phyloP scores from a whole-genome alignment of 2,329 filamentous ascomycete genomes.

The Cladophialophora carrionii region DNA sequence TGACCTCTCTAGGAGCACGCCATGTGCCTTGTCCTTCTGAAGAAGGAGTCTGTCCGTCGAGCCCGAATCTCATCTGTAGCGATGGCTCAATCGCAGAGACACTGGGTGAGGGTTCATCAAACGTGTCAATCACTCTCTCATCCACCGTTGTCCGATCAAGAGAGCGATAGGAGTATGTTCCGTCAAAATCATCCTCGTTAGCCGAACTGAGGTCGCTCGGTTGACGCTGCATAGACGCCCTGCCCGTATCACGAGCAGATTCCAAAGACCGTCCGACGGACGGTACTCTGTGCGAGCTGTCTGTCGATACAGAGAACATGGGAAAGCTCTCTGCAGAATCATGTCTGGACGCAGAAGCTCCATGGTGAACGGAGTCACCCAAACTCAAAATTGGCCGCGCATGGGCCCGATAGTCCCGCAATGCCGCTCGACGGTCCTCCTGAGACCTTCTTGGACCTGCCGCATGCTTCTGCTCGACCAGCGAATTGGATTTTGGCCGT shows the following conservation, averaged over 20 bases:
- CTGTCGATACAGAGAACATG: constrained; percentile 66
- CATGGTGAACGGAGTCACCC: constrained; percentile 46
- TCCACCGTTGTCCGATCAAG: constrained; percentile 2
- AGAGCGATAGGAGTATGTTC: constrained; percentile 17
- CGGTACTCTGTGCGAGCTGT: constrained; percentile 57
- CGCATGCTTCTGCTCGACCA: not conserved
- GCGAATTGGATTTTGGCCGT: not conserved
- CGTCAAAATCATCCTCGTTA: constrained; percentile 24
- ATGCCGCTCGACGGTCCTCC: constrained; percentile 49
- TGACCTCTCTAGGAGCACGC: constrained; percentile 1
- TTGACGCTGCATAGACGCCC: not conserved
- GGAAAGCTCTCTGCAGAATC: constrained; percentile 65
- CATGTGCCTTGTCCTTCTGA: not conserved
- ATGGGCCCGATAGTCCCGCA: constrained; percentile 54
- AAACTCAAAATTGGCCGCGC: constrained; percentile 56
- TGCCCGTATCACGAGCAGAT: constrained; percentile 18
- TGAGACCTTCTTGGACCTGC: constrained; percentile 44
- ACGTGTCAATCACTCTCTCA: constrained; percentile 1
- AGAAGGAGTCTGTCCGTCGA: constrained; percentile 3
- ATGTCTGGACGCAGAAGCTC: constrained; percentile 50
- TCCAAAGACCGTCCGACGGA: constrained; percentile 58
- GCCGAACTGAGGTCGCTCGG: constrained; percentile 16
- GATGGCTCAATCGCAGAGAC: constrained; percentile 19
- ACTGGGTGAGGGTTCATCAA: constrained; percentile 10
- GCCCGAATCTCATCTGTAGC: constrained; percentile 28